These are phyloP conservation scores for Trapa incisa DNA, from an alignment of 345 rosid species.

Conservation along the genomic window DNA sequence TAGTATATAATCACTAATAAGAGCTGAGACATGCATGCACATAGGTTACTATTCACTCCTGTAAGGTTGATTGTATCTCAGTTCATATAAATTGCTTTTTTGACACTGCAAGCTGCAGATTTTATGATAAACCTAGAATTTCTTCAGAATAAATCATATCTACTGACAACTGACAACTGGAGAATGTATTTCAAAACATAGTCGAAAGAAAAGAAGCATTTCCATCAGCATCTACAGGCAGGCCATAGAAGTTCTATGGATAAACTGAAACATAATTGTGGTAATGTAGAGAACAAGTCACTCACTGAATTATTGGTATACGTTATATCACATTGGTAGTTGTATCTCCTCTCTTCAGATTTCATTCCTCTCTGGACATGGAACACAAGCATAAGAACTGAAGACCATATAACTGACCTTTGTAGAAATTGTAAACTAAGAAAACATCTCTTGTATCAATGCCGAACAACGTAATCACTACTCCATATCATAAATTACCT, in stretches of 20 bases:
- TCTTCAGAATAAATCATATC: background rate
- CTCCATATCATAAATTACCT: conserved; percentile 26
- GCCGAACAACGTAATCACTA: background rate
- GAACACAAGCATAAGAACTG: conserved; percentile 10
- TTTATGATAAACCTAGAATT: background rate
- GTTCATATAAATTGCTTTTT: background rate
- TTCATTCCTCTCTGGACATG: conserved; percentile 66
- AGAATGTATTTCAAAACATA: background rate
- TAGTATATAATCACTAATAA: conserved; percentile 8
- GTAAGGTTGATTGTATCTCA: background rate
- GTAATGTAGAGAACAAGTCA: conserved; percentile 9
- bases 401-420: background rate
- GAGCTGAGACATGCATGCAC: background rate
- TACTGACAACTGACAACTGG: background rate
- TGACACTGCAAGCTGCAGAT: background rate
- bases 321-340: conserved; percentile 79
- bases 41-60: background rate
- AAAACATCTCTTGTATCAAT: background rate
- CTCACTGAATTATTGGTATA: conserved; percentile 86
- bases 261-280: conserved; percentile 4
- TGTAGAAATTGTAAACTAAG: background rate
- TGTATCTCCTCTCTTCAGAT: conserved; percentile 63
- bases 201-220: background rate
- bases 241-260: conserved; percentile 1
- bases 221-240: background rate